Base-by-base conservation (phyloP, 768 basidiomycete species). In the Kwoniella sp. region DNA sequence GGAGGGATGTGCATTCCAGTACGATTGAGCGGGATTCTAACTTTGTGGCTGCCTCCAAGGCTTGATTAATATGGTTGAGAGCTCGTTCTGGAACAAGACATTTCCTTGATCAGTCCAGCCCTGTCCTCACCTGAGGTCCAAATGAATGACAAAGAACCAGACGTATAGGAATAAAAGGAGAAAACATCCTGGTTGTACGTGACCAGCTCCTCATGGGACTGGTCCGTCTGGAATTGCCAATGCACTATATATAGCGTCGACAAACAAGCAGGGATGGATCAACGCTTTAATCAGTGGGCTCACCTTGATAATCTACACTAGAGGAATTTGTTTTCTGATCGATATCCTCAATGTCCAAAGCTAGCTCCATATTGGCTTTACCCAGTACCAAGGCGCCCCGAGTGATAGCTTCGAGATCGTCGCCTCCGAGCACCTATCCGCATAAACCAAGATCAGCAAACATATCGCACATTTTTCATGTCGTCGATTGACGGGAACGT, bases 381-480 rank as follows among this genome's bases (percentile, higher is more conserved):
- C 70, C 70, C 15, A 74, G 50, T 19, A 60, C 60, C 54, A 71
- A 61, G 5, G 50, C 59, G 5, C 62, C 70, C 21, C 64, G 36
- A 29, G 68, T 64, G 21, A 53, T 52, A 6, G 53, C 44, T 44
- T 74, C 73, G 9, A 61, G 29, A 47, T 74, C 73, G 25, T 60
- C 58, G 7, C 57, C 55, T 13, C 52, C 26, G n/a, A 60, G 22
- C 21, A 71, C 46, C 63, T 64, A 44, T 5, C 13, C 22, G 1
- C n/a, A 33, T 33, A 13, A 33, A n/a, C n/a, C n/a, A n/a, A n/a
- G n/a, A n/a, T n/a, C n/a, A n/a, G n/a, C n/a, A n/a, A n/a, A n/a
- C n/a, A n/a, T n/a, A n/a, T n/a, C n/a, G n/a, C n/a, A n/a, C n/a
- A n/a, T n/a, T n/a, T n/a, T n/a, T n/a, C n/a, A n/a, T n/a, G n/a